Evolutionary conservation across 352 stramenopile genomes (phyloP).

Genomic region (Lagenidium sp.): DNA sequence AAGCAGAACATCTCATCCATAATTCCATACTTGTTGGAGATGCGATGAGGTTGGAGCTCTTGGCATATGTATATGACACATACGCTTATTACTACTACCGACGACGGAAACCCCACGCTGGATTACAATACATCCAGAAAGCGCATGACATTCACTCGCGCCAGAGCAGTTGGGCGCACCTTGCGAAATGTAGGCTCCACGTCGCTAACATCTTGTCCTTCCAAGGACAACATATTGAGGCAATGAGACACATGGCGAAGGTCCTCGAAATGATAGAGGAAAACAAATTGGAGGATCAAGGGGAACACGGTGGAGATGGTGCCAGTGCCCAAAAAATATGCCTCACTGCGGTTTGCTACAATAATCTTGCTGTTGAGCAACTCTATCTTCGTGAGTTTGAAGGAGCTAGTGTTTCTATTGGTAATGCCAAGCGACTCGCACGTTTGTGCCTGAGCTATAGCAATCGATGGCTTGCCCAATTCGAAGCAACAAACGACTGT

Average conservation of each 20-base stretch:
- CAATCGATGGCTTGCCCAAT: slow-evolving; percentile 85
- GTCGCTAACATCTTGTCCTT: slow-evolving; percentile 64
- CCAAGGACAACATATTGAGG: slow-evolving; percentile 71
- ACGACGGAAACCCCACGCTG: slow-evolving; percentile 70
- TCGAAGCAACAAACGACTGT: slow-evolving; percentile 83
- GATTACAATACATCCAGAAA: slow-evolving; percentile 78
- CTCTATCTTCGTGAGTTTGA: slow-evolving; percentile 79
- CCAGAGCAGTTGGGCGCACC: slow-evolving; percentile 67
- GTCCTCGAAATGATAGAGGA: slow-evolving; percentile 88
- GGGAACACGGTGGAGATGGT: slow-evolving; percentile 10
- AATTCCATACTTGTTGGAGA: slow-evolving; percentile 56
- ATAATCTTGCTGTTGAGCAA: slow-evolving; percentile 91
- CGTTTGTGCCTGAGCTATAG: slow-evolving; percentile 88
- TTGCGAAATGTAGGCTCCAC: slow-evolving; percentile 88
- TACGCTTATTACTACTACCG: slow-evolving; percentile 90
- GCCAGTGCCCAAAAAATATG: slow-evolving; percentile 86
- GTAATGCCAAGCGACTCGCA: slow-evolving; percentile 85
- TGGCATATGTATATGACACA: slow-evolving; percentile 78
- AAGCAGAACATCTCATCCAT: slow-evolving; percentile 65
- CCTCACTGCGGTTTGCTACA: slow-evolving; percentile 85
- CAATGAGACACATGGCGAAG: slow-evolving; percentile 64
- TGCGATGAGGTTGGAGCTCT: slow-evolving; percentile 48
- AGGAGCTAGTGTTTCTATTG: slow-evolving; percentile 54
- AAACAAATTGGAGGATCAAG: slow-evolving; percentile 68
- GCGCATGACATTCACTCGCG: slow-evolving; percentile 76